These are phyloP conservation scores for Adansonia madagascariensis DNA, from an alignment of 441 rosid species.

Conservation along the genomic window DNA sequence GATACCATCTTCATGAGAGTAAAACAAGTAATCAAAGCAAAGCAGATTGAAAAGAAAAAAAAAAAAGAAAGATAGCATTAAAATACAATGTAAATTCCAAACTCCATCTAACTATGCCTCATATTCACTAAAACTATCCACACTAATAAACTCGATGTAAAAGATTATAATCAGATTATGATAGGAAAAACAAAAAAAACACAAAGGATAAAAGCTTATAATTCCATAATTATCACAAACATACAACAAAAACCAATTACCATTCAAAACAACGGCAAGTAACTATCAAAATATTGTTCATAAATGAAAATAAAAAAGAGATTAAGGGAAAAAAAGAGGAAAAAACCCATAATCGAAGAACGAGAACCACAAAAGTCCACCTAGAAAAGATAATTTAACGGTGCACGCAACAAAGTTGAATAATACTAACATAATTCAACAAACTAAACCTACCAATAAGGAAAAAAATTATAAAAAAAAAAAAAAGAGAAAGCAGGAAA, in stretches of 20 bases:
- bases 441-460: neutral
- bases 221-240: slow-evolving; percentile 3
- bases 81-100: slow-evolving; percentile 8
- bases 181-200: neutral
- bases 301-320: neutral
- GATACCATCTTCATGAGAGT: neutral
- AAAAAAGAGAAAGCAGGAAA: neutral
- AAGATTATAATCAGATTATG: neutral
- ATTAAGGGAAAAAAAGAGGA: neutral
- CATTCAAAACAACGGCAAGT: neutral
- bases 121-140: neutral
- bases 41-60: neutral
- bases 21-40: neutral
- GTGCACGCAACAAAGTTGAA: neutral
- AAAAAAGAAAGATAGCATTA: neutral
- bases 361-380: neutral
- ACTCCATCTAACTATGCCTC: neutral
- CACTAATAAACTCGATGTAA: neutral
- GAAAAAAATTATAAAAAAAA: neutral
- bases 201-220: neutral
- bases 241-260: neutral
- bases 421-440: neutral
- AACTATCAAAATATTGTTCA: neutral
- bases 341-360: slow-evolving; percentile 3
- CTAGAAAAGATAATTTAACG: neutral